A percentile compares a stretch with the other conserved stretches of the same genome.
Conservation (phyloP, 2,329 filamentous ascomycete genomes). For the Periglandula ipomoeae region DNA sequence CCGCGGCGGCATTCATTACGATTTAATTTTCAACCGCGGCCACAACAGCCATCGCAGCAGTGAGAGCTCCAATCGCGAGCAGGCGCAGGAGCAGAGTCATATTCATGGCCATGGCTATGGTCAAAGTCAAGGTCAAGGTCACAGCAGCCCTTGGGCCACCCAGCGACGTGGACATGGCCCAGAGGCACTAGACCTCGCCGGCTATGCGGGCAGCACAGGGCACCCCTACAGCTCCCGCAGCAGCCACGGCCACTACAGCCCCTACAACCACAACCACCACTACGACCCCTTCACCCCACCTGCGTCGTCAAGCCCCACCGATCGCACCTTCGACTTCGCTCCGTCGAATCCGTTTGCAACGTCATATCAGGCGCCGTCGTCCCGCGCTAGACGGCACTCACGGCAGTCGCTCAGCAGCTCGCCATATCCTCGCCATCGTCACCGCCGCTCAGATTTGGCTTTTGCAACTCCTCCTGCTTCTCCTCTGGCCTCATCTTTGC, state of each 20-base stretch:
- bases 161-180: no score
- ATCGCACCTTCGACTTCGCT: constrained; percentile 20
- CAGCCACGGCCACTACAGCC: not conserved
- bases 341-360: constrained; percentile 32
- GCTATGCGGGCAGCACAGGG: no score
- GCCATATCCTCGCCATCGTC: not conserved
- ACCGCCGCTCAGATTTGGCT: not conserved
- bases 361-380: not conserved
- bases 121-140: not conserved
- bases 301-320: constrained; percentile 41
- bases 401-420: not conserved
- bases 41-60: not conserved
- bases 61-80: no score
- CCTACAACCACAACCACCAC: not conserved
- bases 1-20: no score
- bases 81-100: no score
- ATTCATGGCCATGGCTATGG: no score
- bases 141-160: not conserved
- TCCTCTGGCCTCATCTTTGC: not conserved
- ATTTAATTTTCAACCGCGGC: no score
- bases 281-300: constrained; percentile 36
- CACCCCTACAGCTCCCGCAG: no score
- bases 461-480: not conserved
- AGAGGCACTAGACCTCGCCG: no score
- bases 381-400: not conserved